Base-by-base conservation (phyloP, 192 early-diverging fungal species). In the Entrophospora sp. region DNA sequence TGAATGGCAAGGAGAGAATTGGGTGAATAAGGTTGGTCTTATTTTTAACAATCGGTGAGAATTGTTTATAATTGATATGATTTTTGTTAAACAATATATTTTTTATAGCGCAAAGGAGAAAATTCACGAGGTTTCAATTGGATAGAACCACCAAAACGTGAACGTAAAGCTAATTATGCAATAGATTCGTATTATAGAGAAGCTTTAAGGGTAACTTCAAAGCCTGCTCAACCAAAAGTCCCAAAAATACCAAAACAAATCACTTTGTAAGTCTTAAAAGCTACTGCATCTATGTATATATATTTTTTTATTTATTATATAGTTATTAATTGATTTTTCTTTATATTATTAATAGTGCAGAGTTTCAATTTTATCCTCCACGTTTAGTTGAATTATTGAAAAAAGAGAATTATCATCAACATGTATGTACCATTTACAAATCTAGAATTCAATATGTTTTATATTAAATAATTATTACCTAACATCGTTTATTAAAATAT, bases 1-100 rank as follows among this genome's bases (percentile, higher is more conserved):
- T 70, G 84, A 96, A 67, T 96, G 95, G 95, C 90, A 97, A 64
- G 96, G 96, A 18, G 85, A 95, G 62, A 92, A 99, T 81, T 97
- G 93, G 85, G 84, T 91, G 43, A 80, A 82, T 69, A 91, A 89
- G 71, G 74, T 75, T 64, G 67, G 60, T 45, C 14, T 16, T 7
- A 27, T 42, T 31, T 20, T 30, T n/a, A n/a, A n/a, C n/a, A n/a
- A n/a, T n/a, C n/a, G n/a, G n/a, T n/a, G n/a, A n/a, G n/a, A n/a
- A n/a, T n/a, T n/a, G n/a, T n/a, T n/a, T n/a, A n/a, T n/a, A n/a
- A n/a, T n/a, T n/a, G n/a, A n/a, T n/a, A n/a, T n/a, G n/a, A n/a
- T n/a, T n/a, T n/a, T n/a, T n/a, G n/a, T n/a, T n/a, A n/a, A n/a
- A n/a, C n/a, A n/a, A n/a, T n/a, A n/a, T n/a, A 38, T 35, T 35